Evolutionary conservation across 257 asterid genomes (phyloP), one percentile per base, ranked within the genome.

Genomic region (Mitragyna speciosa): DNA sequence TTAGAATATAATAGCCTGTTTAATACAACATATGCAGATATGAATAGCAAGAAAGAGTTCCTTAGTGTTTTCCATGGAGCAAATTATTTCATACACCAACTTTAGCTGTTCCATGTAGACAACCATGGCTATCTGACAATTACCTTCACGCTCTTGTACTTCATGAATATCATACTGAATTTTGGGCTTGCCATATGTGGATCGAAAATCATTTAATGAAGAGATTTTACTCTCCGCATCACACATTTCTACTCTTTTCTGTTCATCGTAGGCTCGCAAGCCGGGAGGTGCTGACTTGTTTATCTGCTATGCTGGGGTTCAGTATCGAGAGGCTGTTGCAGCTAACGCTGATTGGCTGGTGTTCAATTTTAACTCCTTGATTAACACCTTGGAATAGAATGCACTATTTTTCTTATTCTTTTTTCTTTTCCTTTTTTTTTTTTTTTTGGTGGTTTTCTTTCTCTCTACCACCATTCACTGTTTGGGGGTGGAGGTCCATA

Each of bases 261-360:
- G 72, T 54, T 47, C 28, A 59, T 73, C 10, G 26, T 80, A 95
- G 97, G 97, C 98, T 77, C 94, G 98, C 75, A 80, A 88, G 85
- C 96, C 96, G 6, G 98, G 98, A 75, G 95, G 97, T 26, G 98
- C 98, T 4, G 94, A 93, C 93, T 85, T 93, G 90, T 95, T 90
- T 36, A 70, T 91, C 77, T 95, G 98, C 87, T 95, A 93, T 14
- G 97, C 90, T 0, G 98, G 99, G 75, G 90, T 91, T 86, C 94
- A 93, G 75, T 92, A 85, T 64, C 93, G 98, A 70, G 93, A 93
- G 77, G 31, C 86, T 5, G 97, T 93, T 84, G 99, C 99, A 39
- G 91, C 93, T 54, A 92, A 88, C 80, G 97, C 97, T 77, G 97
- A 95, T 90, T 95, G 99, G 99, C 87, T 95, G 76, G 97, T 93